Evolutionary conservation across 2,329 filamentous ascomycete species (phyloP), one percentile per base, ranked within the genome.

Genomic region (Aschersonia sp.): DNA sequence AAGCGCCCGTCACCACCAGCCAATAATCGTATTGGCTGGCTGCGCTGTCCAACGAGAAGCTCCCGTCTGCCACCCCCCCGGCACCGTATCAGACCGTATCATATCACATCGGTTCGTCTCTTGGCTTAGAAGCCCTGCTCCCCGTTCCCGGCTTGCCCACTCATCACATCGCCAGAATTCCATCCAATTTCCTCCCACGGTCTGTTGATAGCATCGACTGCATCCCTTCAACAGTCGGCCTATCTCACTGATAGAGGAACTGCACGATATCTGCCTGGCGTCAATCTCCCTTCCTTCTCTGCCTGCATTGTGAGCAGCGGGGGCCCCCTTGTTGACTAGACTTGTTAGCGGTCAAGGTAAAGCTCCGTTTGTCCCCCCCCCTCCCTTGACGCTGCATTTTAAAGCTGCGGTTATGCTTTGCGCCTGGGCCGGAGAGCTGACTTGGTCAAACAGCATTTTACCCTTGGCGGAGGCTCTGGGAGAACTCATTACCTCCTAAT

Each of bases 311-410:
- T 11, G 37, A 43, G 30, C 43, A 43, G 47, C 43, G 44, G 43
- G 44, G 47, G 43, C 30, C 44, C 47, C 44, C 47, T 49, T 45
- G 48, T 49, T 44, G 47, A 44, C 45, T 44, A 47, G 48, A 45
- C 35, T 41, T 47, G 35, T 43, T 42, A 47, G 42, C 31, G 43
- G 48, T 40, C 47, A 30, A 49, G 42, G 42, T 43, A 43, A 43
- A 47, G 48, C 48, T 45, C 45, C 39, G 32, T 49, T 7, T 7
- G 40, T 22, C 8, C 31, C 37, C 47, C 35, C 32, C 44, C 45
- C 44, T 46, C 47, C 48, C 39, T 47, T 47, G 37, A 47, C 40
- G 10, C 40, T 41, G 40, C 10, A 22, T 41, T 7, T 12, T 7
- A 9, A 11, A 7, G 11, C 40, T 7, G 40, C 7, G 9, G 7